A percentile compares a stretch with the other conserved stretches of the same genome.
phyloP scores from a whole-genome alignment of 2,329 filamentous ascomycete species.

The Ceratocystiopsis sp. region DNA sequence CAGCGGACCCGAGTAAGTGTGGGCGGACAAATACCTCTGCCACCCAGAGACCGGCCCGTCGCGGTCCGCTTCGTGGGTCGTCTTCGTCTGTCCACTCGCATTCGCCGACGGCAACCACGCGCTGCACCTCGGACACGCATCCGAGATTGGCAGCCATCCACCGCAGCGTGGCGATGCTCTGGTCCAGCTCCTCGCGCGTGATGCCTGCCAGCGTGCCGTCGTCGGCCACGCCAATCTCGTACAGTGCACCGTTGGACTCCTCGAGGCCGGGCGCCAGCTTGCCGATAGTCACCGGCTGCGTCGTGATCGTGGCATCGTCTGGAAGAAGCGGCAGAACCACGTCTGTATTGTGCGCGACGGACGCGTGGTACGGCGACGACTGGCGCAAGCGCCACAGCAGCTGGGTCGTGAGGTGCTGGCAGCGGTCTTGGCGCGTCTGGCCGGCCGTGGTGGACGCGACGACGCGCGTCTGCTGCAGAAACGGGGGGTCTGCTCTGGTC shows the following conservation, averaged over 20 bases:
- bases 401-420: constrained; percentile 88
- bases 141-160: constrained; percentile 89
- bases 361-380: constrained; percentile 78
- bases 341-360: constrained; percentile 45
- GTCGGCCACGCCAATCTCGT: constrained; percentile 92
- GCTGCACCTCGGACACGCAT: constrained; percentile 65
- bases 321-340: constrained; percentile 55
- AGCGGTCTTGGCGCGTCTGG: constrained; percentile 62
- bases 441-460: constrained; percentile 16
- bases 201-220: constrained; percentile 83
- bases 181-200: constrained; percentile 77
- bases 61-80: constrained; percentile 15
- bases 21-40: constrained; percentile 82
- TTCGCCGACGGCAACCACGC: constrained; percentile 68
- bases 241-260: constrained; percentile 81
- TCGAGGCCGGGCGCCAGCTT: constrained; percentile 65
- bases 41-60: constrained; percentile 49
- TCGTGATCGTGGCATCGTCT: constrained; percentile 35
- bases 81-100: constrained; percentile 52
- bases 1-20: constrained; percentile 24
- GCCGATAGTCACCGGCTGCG: constrained; percentile 28
- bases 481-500: constrained; percentile 13
- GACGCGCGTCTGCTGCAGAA: constrained; percentile 11
- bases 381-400: constrained; percentile 89
- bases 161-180: constrained; percentile 69